phyloP scores from a whole-genome alignment of 2,329 filamentous ascomycete genomes.

The Rhynchosporium graminicola region DNA sequence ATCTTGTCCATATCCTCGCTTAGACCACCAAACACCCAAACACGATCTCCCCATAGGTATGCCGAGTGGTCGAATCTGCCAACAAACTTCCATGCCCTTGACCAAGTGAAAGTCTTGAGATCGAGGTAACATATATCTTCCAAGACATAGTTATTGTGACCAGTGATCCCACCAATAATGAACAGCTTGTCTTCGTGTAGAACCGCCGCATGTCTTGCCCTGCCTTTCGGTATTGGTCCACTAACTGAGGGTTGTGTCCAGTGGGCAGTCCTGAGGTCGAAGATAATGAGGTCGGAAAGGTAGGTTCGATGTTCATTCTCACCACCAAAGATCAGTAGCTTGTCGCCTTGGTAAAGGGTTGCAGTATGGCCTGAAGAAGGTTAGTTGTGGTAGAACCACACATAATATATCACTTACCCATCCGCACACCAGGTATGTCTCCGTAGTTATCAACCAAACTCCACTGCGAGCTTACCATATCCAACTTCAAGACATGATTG shows the following conservation, averaged over 20 bases:
- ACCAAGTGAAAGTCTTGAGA: slow-evolving; percentile 97
- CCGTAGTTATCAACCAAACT: slow-evolving; percentile 97
- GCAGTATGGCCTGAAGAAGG: slow-evolving; percentile 78
- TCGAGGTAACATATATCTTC: slow-evolving; percentile 98
- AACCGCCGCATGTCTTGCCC: slow-evolving; percentile 87
- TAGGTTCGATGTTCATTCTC: slow-evolving; percentile 98
- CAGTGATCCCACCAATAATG: slow-evolving; percentile 92
- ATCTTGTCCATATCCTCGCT: slow-evolving; percentile 97
- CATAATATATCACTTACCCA: slow-evolving; percentile 63
- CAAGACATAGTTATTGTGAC: slow-evolving; percentile 85
- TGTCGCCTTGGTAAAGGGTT: slow-evolving; percentile 89
- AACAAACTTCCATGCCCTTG: slow-evolving; percentile 92
- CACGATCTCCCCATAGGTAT: slow-evolving; percentile 86
- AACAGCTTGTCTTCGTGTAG: slow-evolving; percentile 97
- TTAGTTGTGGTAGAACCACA: background rate
- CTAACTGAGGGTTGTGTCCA: slow-evolving; percentile 92
- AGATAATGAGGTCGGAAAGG: slow-evolving; percentile 92
- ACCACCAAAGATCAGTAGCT: slow-evolving; percentile 94
- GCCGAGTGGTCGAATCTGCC: slow-evolving; percentile 92
- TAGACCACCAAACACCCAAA: slow-evolving; percentile 96
- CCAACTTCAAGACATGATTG: slow-evolving; percentile 90
- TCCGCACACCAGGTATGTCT: slow-evolving; percentile 93
- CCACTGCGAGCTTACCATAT: slow-evolving; percentile 88
- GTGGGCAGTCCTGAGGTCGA: slow-evolving; percentile 89
- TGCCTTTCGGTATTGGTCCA: slow-evolving; percentile 82